Evolutionary conservation across 2,329 filamentous ascomycete species (phyloP).

Genomic region (Paraconiothyrium brasiliense): DNA sequence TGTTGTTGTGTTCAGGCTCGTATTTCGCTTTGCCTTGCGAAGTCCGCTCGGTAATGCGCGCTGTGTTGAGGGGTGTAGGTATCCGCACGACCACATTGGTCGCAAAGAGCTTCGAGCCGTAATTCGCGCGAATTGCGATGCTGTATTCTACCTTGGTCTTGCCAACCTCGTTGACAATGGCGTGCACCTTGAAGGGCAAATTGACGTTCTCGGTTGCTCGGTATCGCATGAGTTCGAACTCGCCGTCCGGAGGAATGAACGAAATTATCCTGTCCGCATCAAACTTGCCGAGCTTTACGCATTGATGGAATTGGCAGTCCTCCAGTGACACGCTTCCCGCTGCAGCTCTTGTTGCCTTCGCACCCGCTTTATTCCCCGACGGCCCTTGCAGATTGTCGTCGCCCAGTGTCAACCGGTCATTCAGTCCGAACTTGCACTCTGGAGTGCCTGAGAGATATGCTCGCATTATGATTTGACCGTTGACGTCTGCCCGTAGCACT

Average conservation of each 20-base stretch:
- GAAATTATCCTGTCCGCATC: constrained; percentile 96
- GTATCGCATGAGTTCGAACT: constrained; percentile 99
- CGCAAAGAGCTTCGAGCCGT: constrained; percentile 93
- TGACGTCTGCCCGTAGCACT: constrained; percentile 93
- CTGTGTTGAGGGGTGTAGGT: constrained; percentile 95
- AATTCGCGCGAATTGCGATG: constrained; percentile 97
- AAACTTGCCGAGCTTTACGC: constrained; percentile 96
- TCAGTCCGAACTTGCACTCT: constrained; percentile 98
- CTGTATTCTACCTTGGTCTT: constrained; percentile 99
- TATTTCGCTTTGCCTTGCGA: constrained; percentile 98
- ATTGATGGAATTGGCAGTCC: constrained; percentile 99
- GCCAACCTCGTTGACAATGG: constrained; percentile 96
- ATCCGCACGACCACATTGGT: constrained; percentile 96
- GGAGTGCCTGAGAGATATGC: constrained; percentile 96
- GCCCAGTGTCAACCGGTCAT: constrained; percentile 93
- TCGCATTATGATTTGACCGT: constrained; percentile 97
- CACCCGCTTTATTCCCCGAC: constrained; percentile 78
- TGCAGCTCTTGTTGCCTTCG: constrained; percentile 92
- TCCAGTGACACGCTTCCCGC: constrained; percentile 95
- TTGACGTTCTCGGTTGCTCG: constrained; percentile 99
- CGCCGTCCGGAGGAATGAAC: constrained; percentile 95
- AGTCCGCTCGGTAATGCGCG: constrained; percentile 89
- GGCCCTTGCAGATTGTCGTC: constrained; percentile 66
- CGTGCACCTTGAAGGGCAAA: constrained; percentile 97
- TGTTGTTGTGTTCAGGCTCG: constrained; percentile 96